phyloP scores from a whole-genome alignment of 1,139 yeast species.

The Blastobotrys arbuscula region DNA sequence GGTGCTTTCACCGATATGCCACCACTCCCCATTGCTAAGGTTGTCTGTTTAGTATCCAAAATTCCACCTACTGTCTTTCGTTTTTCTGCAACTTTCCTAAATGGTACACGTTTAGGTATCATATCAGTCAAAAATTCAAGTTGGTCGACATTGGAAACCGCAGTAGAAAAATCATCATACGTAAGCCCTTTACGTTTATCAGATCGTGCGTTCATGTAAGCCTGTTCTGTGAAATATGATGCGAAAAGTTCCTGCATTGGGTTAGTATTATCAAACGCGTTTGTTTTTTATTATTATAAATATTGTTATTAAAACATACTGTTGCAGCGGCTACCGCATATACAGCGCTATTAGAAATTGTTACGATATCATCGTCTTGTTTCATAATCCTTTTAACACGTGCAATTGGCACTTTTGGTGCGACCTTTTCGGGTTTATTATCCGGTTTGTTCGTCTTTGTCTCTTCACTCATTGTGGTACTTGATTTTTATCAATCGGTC shows the following conservation, averaged over 20 bases:
- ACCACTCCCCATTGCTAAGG: conserved; percentile 1
- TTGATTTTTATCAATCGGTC: no score
- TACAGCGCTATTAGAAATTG: conserved; percentile 74
- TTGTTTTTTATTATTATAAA: no score
- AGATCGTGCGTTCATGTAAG: conserved; percentile 59
- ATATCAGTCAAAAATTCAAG: conserved; percentile 50
- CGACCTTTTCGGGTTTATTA: not conserved
- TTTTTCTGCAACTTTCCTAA: conserved; percentile 11
- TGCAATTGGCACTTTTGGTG: conserved; percentile 55
- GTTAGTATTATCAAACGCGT: not conserved
- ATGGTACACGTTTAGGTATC: conserved; percentile 17
- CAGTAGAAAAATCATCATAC: conserved; percentile 71
- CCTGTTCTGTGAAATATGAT: conserved; percentile 75
- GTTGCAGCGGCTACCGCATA: conserved; percentile 84
- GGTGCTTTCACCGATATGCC: not conserved
- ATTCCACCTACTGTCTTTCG: not conserved
- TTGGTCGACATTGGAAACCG: conserved; percentile 61
- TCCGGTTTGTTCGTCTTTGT: not conserved
- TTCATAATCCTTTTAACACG: conserved; percentile 80
- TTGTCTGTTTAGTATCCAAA: conserved; percentile 8
- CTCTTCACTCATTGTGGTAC: not conserved
- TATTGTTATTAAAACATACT: conserved; percentile 17
- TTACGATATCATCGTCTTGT: conserved; percentile 74
- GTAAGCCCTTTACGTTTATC: conserved; percentile 65
- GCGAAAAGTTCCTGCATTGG: conserved; percentile 57